Base-by-base conservation (phyloP, 306 rosid genomes). In the Geum urbanum region DNA sequence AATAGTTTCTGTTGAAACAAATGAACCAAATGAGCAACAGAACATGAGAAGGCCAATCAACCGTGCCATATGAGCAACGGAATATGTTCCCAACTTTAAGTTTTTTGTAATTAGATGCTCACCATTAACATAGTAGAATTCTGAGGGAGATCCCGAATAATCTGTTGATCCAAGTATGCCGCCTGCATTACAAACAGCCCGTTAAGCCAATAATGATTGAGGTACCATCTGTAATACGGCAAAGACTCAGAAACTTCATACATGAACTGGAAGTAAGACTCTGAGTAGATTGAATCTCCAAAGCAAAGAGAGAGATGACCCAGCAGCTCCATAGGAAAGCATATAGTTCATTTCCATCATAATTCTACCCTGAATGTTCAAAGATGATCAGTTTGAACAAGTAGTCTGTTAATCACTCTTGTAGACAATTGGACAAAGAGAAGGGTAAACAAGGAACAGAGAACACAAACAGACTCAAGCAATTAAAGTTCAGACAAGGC, bases 311-410 rank as follows among this genome's bases (percentile, higher is more conserved):
- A 91, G 76, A 70, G 97, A 91, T 49, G 91, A 82, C 70, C 81
- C 86, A 61, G 96, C 94, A 69, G 97, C 97, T 68, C 97, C 97
- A 76, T 91, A 91, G 67, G 97, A 87, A 37, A 94, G 77, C 97
- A 94, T 94, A 77, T 90, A 90, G 86, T 94, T 87, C 83, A 94
- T 47, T 63, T 94, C 98, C 86, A 88, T 62, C 96, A 87, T 81
- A 70, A 88, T 15, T 85, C 88, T 90, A 69, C 39, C 15, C 98
- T 94, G 89, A 84, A 78, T 57, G 72, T 27, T 56, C 10, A 83
- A 73, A 51, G 22, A 69, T 74, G 52, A 74, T 75, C 59, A 70
- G 22, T 71, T n/a, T 12, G 7, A 72, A 39, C 9, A 72, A 18
- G 52, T 53, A 58, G 24, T 5, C 53, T 69, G 22, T 0, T 14